Percentiles rank a stretch among this genome's conserved stretches.
phyloP scores from a whole-genome alignment of 345 rosid genomes.

The Lepidium sativum region DNA sequence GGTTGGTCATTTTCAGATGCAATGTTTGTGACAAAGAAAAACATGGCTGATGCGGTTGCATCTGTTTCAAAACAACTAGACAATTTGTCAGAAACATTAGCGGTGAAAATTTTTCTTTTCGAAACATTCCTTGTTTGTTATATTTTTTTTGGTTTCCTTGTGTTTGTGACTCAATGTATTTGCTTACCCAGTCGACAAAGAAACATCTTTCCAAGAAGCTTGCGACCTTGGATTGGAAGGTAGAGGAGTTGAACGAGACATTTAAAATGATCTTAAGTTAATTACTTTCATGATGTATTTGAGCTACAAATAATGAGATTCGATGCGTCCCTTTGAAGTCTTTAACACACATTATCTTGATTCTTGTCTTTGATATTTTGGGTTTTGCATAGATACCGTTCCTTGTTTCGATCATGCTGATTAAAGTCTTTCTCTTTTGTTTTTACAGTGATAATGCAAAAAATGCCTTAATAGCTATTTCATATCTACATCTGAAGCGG shows the following conservation, averaged over 20 bases:
- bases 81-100: conserved; percentile 60
- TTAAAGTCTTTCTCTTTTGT: too few relatives aligned
- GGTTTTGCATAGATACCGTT: too few relatives aligned
- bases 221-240: conserved; percentile 75
- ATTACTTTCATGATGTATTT: too few relatives aligned
- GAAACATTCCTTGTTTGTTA: neutral
- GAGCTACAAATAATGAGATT: too few relatives aligned
- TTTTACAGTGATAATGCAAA: too few relatives aligned
- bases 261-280: conserved; percentile 54
- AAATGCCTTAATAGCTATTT: too few relatives aligned
- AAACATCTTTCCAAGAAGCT: conserved; percentile 66
- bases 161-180: conserved; percentile 1
- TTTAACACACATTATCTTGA: too few relatives aligned
- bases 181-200: conserved; percentile 62
- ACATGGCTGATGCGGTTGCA: conserved; percentile 77
- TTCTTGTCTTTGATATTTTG: too few relatives aligned
- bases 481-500: too few relatives aligned
- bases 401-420: too few relatives aligned
- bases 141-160: neutral
- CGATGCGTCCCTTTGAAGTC: too few relatives aligned
- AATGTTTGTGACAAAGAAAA: conserved; percentile 86
- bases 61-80: conserved; percentile 75
- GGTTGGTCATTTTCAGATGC: conserved; percentile 85
- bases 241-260: conserved; percentile 68
- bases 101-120: conserved; percentile 29